Percentiles rank a stretch among this genome's conserved stretches.
phyloP scores from a whole-genome alignment of 2,329 filamentous ascomycete genomes.

The Purpureocillium lavendulum region DNA sequence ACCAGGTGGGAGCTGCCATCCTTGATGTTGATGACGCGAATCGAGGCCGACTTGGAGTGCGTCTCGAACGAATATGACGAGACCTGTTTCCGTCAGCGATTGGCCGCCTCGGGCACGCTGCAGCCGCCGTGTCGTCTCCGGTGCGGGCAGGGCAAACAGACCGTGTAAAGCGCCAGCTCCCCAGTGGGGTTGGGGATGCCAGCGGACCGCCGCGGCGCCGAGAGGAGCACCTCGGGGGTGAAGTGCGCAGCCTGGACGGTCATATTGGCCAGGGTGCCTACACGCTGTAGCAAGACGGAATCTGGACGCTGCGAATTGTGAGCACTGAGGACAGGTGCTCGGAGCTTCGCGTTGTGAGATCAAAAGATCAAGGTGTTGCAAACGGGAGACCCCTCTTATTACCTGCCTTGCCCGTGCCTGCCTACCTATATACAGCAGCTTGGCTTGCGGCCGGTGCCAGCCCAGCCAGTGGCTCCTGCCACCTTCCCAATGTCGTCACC shows the following conservation, averaged over 20 bases:
- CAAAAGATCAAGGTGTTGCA: too few relatives aligned
- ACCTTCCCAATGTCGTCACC: not conserved
- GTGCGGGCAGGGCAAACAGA: constrained; percentile 18
- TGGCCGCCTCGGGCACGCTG: not conserved
- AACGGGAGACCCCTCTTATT: too few relatives aligned
- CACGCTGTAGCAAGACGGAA: too few relatives aligned
- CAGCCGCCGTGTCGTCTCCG: not conserved
- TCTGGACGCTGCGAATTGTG: too few relatives aligned
- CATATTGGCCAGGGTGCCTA: constrained; percentile 41
- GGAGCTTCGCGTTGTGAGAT: too few relatives aligned
- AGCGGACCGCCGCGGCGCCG: constrained; percentile 63
- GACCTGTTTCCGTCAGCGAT: constrained; percentile 28
- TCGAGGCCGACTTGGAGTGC: constrained; percentile 61
- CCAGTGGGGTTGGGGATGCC: constrained; percentile 63
- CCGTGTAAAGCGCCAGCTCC: constrained; percentile 56
- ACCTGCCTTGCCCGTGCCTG: too few relatives aligned
- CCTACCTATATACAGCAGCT: too few relatives aligned
- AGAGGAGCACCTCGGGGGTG: constrained; percentile 69
- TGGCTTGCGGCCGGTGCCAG: too few relatives aligned
- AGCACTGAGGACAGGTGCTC: too few relatives aligned
- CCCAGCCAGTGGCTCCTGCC: not conserved
- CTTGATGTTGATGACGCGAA: constrained; percentile 61
- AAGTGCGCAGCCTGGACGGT: constrained; percentile 63
- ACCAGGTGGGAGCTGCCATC: constrained; percentile 58
- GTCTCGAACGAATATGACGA: constrained; percentile 74